Evolutionary conservation across 2,329 filamentous ascomycete species (phyloP).

Genomic region (Dactylella cylindrospora): DNA sequence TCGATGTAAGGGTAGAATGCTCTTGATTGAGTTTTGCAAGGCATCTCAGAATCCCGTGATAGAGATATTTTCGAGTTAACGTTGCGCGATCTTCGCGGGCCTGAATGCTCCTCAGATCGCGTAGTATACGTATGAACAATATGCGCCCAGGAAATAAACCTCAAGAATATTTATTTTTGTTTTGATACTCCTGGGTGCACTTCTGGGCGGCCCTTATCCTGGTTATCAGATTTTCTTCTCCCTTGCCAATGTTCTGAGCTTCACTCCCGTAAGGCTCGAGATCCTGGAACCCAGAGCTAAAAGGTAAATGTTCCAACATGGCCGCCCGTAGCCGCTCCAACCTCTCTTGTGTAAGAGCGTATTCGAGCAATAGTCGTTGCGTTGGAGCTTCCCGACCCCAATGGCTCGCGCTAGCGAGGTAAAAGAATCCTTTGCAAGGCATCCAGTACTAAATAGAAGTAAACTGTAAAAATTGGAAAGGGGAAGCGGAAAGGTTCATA

Average conservation of each 20-base stretch:
- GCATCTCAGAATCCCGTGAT: conserved; percentile 4
- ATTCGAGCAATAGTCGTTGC: conserved; percentile 20
- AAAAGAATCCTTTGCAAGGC: too few species aligned
- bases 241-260: too few species aligned
- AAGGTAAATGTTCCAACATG: conserved; percentile 7
- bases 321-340: conserved; percentile 8
- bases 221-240: background rate
- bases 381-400: too few species aligned
- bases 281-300: too few species aligned
- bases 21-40: conserved; percentile 21
- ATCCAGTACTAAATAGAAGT: too few species aligned
- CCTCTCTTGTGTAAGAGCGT: conserved; percentile 15
- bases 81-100: background rate
- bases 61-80: background rate
- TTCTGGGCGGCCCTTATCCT: background rate
- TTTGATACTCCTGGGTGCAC: background rate
- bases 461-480: too few species aligned
- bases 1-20: conserved; percentile 26
- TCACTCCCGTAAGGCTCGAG: too few species aligned
- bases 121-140: background rate
- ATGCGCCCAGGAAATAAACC: too few species aligned
- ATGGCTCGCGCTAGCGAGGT: too few species aligned
- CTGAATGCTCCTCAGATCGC: background rate
- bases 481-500: too few species aligned
- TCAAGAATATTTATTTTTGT: background rate